Base-by-base conservation (phyloP, 805 yeast species). In the Wickerhamomyces hampshirensis region DNA sequence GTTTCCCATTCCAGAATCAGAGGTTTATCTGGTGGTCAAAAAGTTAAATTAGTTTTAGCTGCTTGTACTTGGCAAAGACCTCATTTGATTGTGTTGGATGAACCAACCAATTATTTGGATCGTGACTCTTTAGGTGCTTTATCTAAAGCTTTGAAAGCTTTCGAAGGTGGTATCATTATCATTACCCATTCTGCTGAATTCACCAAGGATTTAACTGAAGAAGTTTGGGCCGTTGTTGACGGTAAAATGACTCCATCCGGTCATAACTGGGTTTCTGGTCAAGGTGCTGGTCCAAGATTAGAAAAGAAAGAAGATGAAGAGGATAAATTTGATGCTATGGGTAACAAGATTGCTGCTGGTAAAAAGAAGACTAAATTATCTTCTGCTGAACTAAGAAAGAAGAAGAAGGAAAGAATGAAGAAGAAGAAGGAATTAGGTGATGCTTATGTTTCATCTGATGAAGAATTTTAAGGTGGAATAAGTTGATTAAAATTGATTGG, bases 11-110 rank as follows among this genome's bases (percentile, higher is more conserved):
- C 98, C 57, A 91, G 97, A 80, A 93, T 93, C 71, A 89, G 97
- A 80, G 98, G 98, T 85, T 80, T 93, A 64, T 93, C 98, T 58
- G 98, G 98, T 84, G 98, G 98, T 78, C 98, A 93, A 80, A 93
- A 93, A 83, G 98, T 93, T 73, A 93, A 93, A 77, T 84, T 93
- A 68, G 98, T 93, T 63, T 76, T 93, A 63, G 99, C 99, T 72
- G 98, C 98, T 72, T 87, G 98, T 83, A 89, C 98, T 44, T 93
- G 98, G 98, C 97, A 91, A 79, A 91, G 98, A 80, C 98, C 98
- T 66, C 98, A 93, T 69, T 80, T 93, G 77, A 89, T 93, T 60
- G 98, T 93, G 58, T 84, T 93, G 71, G 98, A 93, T 77, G 98
- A 91, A 80, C 98, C 98, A 74, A 93, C 98, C 62, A 91, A 91